Evolutionary conservation across 78 protist genomes (phyloP), one percentile per base, ranked within the genome.

Genomic region (Chrysochromulina tobinii): DNA sequence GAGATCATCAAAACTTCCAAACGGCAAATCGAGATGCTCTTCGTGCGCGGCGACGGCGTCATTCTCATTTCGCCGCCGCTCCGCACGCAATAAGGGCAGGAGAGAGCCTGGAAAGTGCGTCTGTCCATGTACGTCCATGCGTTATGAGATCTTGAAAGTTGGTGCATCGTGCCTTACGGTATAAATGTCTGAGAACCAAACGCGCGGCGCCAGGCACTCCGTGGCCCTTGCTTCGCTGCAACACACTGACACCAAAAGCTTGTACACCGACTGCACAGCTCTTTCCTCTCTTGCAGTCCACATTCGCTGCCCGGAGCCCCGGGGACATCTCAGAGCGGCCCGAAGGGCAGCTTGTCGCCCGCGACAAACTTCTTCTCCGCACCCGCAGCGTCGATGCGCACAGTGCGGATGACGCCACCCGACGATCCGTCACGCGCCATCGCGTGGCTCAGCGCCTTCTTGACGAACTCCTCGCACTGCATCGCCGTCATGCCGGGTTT

Each of bases 361-460:
- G 94, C 91, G 66, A 96, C 67, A 77, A 86, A 87, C 79, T 69
- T 67, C 59, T 96, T 89, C 87, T 94, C 94, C 11, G 89, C 95
- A 66, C 98, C 99, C 55, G 8, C 69, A 90, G 93, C 86, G 87
- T 92, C 93, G 89, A 98, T 96, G 89, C 87, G 25, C n/a, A 93
- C 96, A 48, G 88, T 50, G n/a, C 99, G 96, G 89, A 97, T 94
- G 73, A 96, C 92, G 61, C 99, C 99, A 51, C 99, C 99, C 38
- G 98, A 96, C n/a, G 99, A 97, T 55, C 99, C 98, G 90, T 99
- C 99, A 53, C 99, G 93, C 7, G 96, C 93, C 98, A 97, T 97
- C 11, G 98, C 99, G 89, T 15, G 57, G 48, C 77, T 5, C 72
- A 55, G 81, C 93, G 95, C 94, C 38, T 90, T 96, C 25, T 87